A percentile compares a stretch with the other conserved stretches of the same genome.
phyloP scores from a whole-genome alignment of 2,329 filamentous ascomycete species.

The Colletotrichum truncatum region DNA sequence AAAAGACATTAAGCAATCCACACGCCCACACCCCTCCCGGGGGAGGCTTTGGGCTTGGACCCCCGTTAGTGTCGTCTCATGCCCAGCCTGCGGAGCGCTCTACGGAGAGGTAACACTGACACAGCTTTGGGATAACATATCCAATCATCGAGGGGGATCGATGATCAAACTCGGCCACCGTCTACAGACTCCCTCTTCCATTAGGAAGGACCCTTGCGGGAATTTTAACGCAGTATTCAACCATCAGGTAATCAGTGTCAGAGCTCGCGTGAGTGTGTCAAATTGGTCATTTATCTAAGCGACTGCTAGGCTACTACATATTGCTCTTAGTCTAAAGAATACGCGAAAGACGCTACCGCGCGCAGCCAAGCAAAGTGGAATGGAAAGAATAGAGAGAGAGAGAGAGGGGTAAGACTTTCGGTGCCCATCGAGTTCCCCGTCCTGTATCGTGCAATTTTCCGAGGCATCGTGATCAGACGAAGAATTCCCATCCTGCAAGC shows the following conservation, averaged over 20 bases:
- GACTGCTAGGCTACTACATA: neutral
- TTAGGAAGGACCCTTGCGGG: slow-evolving; percentile 13
- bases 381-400: neutral
- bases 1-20: neutral
- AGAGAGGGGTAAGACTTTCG: slow-evolving; percentile 3
- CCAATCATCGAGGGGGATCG: slow-evolving; percentile 25
- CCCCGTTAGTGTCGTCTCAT: slow-evolving; percentile 19
- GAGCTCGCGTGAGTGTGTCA: neutral
- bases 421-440: slow-evolving; percentile 12
- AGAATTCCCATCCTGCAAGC: slow-evolving; percentile 5
- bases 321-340: neutral
- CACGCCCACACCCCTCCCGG: neutral
- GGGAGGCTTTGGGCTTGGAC: neutral
- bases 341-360: neutral
- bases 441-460: slow-evolving; percentile 4
- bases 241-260: slow-evolving; percentile 6
- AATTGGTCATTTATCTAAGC: neutral
- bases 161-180: neutral
- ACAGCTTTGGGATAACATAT: neutral
- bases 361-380: neutral
- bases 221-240: neutral
- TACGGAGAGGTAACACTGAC: neutral
- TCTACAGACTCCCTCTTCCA: neutral
- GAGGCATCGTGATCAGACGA: slow-evolving; percentile 19
- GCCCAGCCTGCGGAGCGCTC: neutral